Percentiles rank a stretch among this genome's conserved stretches.
phyloP scores from a whole-genome alignment of 1,139 yeast genomes.

The Hemisphaericaspora xylofermentans region DNA sequence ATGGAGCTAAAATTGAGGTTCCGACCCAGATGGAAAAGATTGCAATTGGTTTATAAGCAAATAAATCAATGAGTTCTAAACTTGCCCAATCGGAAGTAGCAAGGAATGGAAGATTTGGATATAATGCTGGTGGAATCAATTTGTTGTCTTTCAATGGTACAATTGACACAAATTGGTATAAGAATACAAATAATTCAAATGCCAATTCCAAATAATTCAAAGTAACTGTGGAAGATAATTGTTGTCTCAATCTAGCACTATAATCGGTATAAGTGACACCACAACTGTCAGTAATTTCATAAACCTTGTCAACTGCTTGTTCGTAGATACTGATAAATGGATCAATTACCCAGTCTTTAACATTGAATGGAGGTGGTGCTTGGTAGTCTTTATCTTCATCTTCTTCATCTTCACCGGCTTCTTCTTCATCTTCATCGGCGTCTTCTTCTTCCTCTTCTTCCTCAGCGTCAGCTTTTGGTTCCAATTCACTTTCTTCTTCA shows the following conservation, averaged over 20 bases:
- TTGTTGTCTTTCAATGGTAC: conserved; percentile 40
- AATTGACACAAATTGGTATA: conserved; percentile 35
- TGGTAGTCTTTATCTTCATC: conserved; percentile 31
- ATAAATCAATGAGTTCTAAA: conserved; percentile 39
- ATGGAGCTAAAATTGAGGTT: conserved; percentile 44
- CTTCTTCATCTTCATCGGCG: conserved; percentile 24
- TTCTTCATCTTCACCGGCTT: conserved; percentile 22
- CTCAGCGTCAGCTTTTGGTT: conserved; percentile 1
- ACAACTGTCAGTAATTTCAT: conserved; percentile 38
- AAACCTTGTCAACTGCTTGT: conserved; percentile 25
- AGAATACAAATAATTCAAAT: conserved; percentile 38
- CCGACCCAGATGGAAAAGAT: conserved; percentile 42
- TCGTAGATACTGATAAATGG: conserved; percentile 38
- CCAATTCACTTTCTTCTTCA: conserved; percentile 24
- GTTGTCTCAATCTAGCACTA: conserved; percentile 49
- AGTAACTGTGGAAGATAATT: conserved; percentile 47
- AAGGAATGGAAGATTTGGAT: conserved; percentile 34
- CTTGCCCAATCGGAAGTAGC: conserved; percentile 24
- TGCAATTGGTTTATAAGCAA: conserved; percentile 28
- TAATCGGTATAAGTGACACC: conserved; percentile 42
- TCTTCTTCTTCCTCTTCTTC: conserved; percentile 20
- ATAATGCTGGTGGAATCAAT: conserved; percentile 39
- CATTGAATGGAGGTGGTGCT: conserved; percentile 43
- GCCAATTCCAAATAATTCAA: conserved; percentile 43
- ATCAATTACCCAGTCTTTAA: conserved; percentile 38